These are phyloP conservation scores for Trypanosoma mega DNA, from an alignment of 208 protist genomes.

Conservation along the genomic window DNA sequence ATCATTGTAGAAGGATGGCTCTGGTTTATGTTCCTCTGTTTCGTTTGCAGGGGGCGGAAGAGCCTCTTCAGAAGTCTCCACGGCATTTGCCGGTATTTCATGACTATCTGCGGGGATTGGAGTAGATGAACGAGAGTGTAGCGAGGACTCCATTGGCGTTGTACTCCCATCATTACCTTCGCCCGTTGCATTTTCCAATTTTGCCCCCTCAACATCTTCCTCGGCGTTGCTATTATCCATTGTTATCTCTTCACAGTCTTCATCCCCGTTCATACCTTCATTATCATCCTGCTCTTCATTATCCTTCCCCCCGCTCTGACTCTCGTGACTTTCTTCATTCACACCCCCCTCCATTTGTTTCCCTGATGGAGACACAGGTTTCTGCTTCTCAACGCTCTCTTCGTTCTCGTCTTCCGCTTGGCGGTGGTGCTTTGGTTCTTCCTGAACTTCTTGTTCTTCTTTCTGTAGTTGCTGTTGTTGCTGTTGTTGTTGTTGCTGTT, in stretches of 20 bases:
- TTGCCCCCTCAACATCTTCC: neutral
- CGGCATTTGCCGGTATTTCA: neutral
- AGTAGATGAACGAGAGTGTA: too few species aligned
- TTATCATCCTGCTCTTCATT: neutral
- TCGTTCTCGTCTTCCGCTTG: neutral
- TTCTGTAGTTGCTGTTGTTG: neutral
- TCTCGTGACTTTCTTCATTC: neutral
- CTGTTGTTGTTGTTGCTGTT: neutral
- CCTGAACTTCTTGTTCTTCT: too few species aligned
- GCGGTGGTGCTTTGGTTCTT: too few species aligned
- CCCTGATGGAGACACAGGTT: neutral
- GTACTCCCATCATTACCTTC: neutral
- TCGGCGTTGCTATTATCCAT: neutral
- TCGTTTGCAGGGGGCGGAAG: too few species aligned
- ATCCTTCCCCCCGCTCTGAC: neutral
- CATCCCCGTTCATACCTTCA: neutral
- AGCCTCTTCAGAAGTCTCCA: neutral
- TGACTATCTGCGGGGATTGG: too few species aligned
- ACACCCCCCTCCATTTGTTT: neutral
- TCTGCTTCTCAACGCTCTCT: neutral
- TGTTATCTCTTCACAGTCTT: conserved; percentile 3
- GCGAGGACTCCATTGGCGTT: neutral
- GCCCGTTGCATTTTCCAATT: neutral
- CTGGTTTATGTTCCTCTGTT: conserved; percentile 1
- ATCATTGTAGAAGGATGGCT: conserved; percentile 21